Conservation (phyloP, 306 rosid genomes). For the Geum urbanum region DNA sequence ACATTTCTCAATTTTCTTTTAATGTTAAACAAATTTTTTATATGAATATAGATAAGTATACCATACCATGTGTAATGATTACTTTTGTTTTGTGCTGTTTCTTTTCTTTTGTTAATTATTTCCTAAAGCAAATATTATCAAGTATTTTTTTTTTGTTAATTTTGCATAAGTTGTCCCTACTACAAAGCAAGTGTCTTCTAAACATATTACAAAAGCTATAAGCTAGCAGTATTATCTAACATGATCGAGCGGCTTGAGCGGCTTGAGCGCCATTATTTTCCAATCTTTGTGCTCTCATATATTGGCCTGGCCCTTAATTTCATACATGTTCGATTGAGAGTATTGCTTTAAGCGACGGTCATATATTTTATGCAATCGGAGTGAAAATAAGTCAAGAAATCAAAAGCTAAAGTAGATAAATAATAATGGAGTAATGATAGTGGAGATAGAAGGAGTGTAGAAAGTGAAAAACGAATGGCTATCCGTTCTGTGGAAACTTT, state of each 20-base stretch:
- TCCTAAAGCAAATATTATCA: not conserved
- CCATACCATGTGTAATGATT: slow-evolving; percentile 17
- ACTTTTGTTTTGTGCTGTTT: slow-evolving; percentile 17
- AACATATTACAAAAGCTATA: not conserved
- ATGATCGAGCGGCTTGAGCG: too few relatives aligned
- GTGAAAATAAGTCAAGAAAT: slow-evolving; percentile 5
- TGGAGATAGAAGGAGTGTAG: slow-evolving; percentile 17
- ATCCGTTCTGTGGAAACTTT: slow-evolving; percentile 21
- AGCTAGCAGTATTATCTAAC: not conserved
- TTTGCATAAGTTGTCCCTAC: slow-evolving; percentile 9
- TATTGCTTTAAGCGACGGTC: not conserved
- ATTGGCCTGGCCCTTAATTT: not conserved
- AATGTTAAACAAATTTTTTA: not conserved
- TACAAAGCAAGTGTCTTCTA: slow-evolving; percentile 6
- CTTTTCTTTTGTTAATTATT: slow-evolving; percentile 2
- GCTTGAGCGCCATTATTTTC: not conserved
- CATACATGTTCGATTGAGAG: not conserved
- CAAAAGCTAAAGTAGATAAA: slow-evolving; percentile 5
- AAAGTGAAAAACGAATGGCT: slow-evolving; percentile 15
- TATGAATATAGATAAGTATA: slow-evolving; percentile 11
- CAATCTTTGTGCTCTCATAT: slow-evolving; percentile 5
- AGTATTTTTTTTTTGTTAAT: not conserved
- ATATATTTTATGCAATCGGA: not conserved
- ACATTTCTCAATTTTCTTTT: not conserved
- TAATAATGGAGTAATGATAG: slow-evolving; percentile 27